phyloP scores from a whole-genome alignment of 768 basidiomycete genomes.

The Fistulinella prunicolor region DNA sequence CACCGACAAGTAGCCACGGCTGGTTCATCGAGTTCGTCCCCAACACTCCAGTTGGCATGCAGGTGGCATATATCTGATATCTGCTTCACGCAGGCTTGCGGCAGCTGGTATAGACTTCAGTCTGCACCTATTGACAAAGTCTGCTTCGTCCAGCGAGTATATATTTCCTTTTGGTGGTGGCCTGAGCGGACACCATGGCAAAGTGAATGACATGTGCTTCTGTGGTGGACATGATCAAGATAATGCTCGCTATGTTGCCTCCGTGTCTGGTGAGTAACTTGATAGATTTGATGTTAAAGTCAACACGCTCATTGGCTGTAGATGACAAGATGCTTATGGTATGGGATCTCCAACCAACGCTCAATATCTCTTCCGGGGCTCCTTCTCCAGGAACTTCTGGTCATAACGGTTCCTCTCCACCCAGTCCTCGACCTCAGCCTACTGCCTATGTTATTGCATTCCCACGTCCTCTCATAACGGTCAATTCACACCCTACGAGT shows the following conservation, averaged over 20 bases:
- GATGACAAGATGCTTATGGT: conserved; percentile 85
- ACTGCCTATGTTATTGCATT: conserved; percentile 76
- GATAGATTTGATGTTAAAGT: background rate
- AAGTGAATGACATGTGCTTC: conserved; percentile 74
- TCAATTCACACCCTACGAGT: conserved; percentile 67
- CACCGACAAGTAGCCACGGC: conserved; percentile 58
- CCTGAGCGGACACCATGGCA: conserved; percentile 76
- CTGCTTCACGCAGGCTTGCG: conserved; percentile 48
- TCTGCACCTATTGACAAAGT: conserved; percentile 66
- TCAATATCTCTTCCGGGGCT: conserved; percentile 41
- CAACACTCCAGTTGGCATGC: background rate
- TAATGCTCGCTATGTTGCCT: conserved; percentile 70
- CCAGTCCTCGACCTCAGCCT: conserved; percentile 54
- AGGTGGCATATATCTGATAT: conserved; percentile 8
- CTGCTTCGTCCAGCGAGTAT: conserved; percentile 44
- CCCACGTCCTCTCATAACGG: conserved; percentile 64
- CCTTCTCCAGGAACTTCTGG: conserved; percentile 33
- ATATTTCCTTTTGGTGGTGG: conserved; percentile 76
- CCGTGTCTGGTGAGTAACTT: conserved; percentile 60
- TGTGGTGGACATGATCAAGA: conserved; percentile 73
- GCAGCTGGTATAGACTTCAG: conserved; percentile 68
- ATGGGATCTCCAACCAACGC: conserved; percentile 73
- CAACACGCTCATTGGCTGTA: conserved; percentile 24
- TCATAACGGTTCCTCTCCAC: conserved; percentile 29
- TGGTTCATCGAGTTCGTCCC: conserved; percentile 72